Evolutionary conservation across 768 basidiomycete species (phyloP).

Genomic region (Mycena sanguinolenta): DNA sequence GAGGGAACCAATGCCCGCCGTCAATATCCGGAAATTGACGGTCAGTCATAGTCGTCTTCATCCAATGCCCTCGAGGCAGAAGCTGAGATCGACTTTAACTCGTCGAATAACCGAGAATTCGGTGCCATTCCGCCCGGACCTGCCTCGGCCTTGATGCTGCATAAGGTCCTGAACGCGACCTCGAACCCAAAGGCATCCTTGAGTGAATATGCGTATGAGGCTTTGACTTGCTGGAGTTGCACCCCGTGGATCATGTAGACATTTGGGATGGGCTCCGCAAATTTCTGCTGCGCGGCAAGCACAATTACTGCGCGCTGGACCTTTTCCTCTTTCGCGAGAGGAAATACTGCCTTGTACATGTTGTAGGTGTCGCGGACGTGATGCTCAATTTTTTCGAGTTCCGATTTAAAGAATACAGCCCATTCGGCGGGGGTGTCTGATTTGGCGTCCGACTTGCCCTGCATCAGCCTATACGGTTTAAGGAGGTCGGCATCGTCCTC

Average conservation of each 20-base stretch:
- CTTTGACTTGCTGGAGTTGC: slow-evolving; percentile 61
- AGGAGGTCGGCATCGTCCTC: slow-evolving; percentile 53
- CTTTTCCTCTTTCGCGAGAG: slow-evolving; percentile 27
- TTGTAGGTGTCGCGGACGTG: slow-evolving; percentile 51
- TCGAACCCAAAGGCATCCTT: slow-evolving; percentile 59
- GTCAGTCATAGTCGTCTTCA: slow-evolving; percentile 17
- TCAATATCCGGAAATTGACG: background rate
- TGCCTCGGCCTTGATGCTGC: slow-evolving; percentile 67
- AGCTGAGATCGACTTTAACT: slow-evolving; percentile 49
- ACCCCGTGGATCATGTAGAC: slow-evolving; percentile 40
- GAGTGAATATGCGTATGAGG: slow-evolving; percentile 66
- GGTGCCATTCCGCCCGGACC: slow-evolving; percentile 51
- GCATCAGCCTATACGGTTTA: slow-evolving; percentile 52
- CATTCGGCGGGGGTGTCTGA: slow-evolving; percentile 19
- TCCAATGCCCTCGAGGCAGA: slow-evolving; percentile 27
- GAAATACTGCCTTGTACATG: slow-evolving; percentile 21
- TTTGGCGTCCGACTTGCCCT: background rate
- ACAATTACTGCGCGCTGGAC: slow-evolving; percentile 44
- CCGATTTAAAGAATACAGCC: slow-evolving; percentile 34
- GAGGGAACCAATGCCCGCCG: background rate
- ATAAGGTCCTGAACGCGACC: slow-evolving; percentile 67
- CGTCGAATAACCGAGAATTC: slow-evolving; percentile 52
- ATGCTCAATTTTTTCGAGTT: slow-evolving; percentile 54
- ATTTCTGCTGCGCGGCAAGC: slow-evolving; percentile 44
- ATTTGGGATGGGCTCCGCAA: slow-evolving; percentile 42